A percentile compares a stretch with the other conserved stretches of the same genome.
Evolutionary conservation across 371 early-diverging fungal genomes (phyloP).

Genomic region (Rhizomucor pusillus): DNA sequence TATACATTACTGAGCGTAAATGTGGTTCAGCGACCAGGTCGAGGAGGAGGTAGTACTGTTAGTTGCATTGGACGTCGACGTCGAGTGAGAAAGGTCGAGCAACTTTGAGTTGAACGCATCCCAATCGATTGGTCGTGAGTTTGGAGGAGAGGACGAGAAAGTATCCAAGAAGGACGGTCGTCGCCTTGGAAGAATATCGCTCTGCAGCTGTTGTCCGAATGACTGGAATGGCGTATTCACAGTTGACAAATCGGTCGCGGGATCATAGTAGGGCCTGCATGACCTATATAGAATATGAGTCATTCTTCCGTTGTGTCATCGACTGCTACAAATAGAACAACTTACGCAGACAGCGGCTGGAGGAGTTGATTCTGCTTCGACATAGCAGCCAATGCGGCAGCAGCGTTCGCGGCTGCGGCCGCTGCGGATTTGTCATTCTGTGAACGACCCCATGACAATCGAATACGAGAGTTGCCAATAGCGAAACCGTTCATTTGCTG

Average conservation of each 20-base stretch:
- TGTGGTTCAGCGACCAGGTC: background rate
- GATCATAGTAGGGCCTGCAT: too few species aligned
- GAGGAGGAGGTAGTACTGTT: background rate
- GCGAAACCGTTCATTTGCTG: constrained; percentile 80
- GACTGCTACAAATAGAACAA: background rate
- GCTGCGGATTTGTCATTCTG: constrained; percentile 18
- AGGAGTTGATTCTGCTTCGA: background rate
- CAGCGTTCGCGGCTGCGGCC: constrained; percentile 15
- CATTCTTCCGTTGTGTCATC: background rate
- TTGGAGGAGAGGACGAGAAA: background rate
- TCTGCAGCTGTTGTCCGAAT: background rate
- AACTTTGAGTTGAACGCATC: background rate
- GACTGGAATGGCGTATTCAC: background rate
- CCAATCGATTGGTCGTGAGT: background rate
- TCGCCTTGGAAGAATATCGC: background rate
- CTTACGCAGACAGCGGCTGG: background rate
- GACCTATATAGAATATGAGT: background rate
- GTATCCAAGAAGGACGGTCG: background rate
- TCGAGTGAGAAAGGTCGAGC: background rate
- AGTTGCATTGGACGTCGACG: background rate
- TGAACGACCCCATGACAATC: constrained; percentile 88
- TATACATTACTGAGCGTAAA: background rate
- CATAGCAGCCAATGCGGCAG: constrained; percentile 9
- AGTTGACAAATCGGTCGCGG: too few species aligned
- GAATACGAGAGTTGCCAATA: constrained; percentile 77